Evolutionary conservation across 768 basidiomycete genomes (phyloP).

Genomic region (Termitomyces sp.): DNA sequence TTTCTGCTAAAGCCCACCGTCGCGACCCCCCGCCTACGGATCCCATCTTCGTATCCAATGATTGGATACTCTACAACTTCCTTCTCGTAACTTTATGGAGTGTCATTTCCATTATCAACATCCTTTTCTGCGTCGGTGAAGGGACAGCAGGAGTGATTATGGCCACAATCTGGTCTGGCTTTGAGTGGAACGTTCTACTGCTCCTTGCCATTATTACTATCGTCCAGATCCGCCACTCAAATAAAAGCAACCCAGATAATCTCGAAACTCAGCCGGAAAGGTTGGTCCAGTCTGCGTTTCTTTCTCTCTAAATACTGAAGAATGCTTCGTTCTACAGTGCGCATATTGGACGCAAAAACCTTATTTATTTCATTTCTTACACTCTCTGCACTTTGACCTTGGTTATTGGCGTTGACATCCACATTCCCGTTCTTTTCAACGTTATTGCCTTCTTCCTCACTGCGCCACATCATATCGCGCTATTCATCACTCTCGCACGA

Average conservation of each 20-base stretch:
- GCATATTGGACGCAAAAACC: no score
- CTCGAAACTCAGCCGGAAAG: background rate
- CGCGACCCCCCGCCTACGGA: no score
- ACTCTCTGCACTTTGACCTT: conserved; percentile 5
- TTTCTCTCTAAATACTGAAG: background rate
- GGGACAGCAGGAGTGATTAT: background rate
- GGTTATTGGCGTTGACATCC: conserved; percentile 1
- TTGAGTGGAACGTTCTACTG: conserved; percentile 3
- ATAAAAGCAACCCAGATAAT: background rate
- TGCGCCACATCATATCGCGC: conserved; percentile 9
- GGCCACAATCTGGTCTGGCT: conserved; percentile 10
- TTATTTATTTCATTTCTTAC: conserved; percentile 8
- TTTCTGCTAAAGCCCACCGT: no score
- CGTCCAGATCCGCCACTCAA: background rate
- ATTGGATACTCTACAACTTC: no score
- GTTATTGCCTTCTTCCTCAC: conserved; percentile 11
- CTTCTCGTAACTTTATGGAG: no score
- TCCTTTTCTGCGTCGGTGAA: conserved; percentile 6
- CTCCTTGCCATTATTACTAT: background rate
- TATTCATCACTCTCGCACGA: conserved; percentile 4
- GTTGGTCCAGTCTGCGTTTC: background rate
- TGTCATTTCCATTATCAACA: no score
- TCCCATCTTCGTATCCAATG: no score
- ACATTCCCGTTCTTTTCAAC: conserved; percentile 7
- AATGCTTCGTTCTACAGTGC: no score